Evolutionary conservation across 2,329 filamentous ascomycete species (phyloP), one percentile per base, ranked within the genome.

Genomic region (Botrytis paeoniae): DNA sequence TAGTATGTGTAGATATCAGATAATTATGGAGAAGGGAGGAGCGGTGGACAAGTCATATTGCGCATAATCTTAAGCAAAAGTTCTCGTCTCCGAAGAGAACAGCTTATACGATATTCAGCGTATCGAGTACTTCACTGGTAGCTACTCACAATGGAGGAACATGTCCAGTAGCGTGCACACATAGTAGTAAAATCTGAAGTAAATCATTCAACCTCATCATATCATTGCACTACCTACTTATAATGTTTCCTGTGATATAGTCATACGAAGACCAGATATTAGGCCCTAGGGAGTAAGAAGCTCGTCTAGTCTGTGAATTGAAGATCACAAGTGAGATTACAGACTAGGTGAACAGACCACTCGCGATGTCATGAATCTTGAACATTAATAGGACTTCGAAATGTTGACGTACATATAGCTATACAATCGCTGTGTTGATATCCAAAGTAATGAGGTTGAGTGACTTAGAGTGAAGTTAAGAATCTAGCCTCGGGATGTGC

Each of bases 381-480:
- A 9, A 57, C 37, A 54, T 35, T 16, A 10, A 10, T 2, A 32
- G 25, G 7, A 20, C 5, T 39, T 16, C 45, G 29, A 22, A 7
- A 2, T 8, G 25, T 18, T 39, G 18, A 29, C 9, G 4, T 6
- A 43, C 16, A 16, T n/a, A 35, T 18, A n/a, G n/a, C n/a, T n/a
- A 35, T 64, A n/a, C 8, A 22, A 20, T 4, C 37, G 22, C 22
- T 66, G 32, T 18, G 25, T n/a, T 51, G 32, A 29, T 25, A n/a
- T n/a, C 22, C 16, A 32, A 39, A 22, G n/a, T 48, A 32, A 14
- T 45, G 61, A 63, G 8, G 61, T 61, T 35, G 32, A 25, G 32
- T 61, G 59, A 37, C 9, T 25, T 57, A 48, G 54, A 68, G 65
- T 68, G 35, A 68, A 57, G 65, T 68, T 41, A 68, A 68, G 48